Conservation (phyloP, 495 filamentous ascomycete species). For the Hypoxylon fragiforme region DNA sequence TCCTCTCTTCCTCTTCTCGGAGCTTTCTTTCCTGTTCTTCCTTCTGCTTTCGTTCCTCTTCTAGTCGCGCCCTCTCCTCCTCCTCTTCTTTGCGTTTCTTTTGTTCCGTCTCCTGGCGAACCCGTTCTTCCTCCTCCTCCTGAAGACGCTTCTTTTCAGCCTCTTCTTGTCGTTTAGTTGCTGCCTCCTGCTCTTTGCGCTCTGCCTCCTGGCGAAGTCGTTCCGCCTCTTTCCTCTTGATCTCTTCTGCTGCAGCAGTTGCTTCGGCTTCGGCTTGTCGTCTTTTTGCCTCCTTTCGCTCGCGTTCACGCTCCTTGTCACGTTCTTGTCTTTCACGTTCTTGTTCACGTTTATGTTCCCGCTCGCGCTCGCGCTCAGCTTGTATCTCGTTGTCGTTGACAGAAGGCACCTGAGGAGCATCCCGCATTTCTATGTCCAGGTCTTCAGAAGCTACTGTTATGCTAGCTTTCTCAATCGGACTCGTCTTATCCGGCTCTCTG, state of each 20-base stretch:
- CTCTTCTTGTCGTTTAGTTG: slow-evolving; percentile 32
- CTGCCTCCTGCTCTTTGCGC: slow-evolving; percentile 46
- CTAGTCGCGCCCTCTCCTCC: slow-evolving; percentile 45
- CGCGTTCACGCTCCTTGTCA: too few relatives aligned
- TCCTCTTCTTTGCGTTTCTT: slow-evolving; percentile 43
- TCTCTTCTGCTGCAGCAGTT: slow-evolving; percentile 50
- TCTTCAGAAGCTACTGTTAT: slow-evolving; percentile 54
- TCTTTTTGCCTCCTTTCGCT: slow-evolving; percentile 47
- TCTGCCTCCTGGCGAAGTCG: slow-evolving; percentile 55
- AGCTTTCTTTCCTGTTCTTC: slow-evolving; percentile 40
- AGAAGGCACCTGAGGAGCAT: slow-evolving; percentile 39
- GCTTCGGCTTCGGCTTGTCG: slow-evolving; percentile 38
- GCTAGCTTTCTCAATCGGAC: slow-evolving; percentile 45
- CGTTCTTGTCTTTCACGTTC: too few relatives aligned
- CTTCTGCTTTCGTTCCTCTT: slow-evolving; percentile 43
- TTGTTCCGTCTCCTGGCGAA: slow-evolving; percentile 39
- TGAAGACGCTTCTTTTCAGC: slow-evolving; percentile 38
- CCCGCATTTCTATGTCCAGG: slow-evolving; percentile 51
- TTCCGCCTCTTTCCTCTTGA: slow-evolving; percentile 50
- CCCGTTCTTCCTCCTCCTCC: slow-evolving; percentile 45
- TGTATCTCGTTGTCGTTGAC: slow-evolving; percentile 46
- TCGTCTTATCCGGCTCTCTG: slow-evolving; percentile 44
- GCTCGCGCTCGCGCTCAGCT: slow-evolving; percentile 45
- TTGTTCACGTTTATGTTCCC: slow-evolving; percentile 44
- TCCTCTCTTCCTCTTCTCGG: slow-evolving; percentile 31